These are phyloP conservation scores for Penicillium thymicola DNA, from an alignment of 2,329 filamentous ascomycete genomes.

Conservation along the genomic window DNA sequence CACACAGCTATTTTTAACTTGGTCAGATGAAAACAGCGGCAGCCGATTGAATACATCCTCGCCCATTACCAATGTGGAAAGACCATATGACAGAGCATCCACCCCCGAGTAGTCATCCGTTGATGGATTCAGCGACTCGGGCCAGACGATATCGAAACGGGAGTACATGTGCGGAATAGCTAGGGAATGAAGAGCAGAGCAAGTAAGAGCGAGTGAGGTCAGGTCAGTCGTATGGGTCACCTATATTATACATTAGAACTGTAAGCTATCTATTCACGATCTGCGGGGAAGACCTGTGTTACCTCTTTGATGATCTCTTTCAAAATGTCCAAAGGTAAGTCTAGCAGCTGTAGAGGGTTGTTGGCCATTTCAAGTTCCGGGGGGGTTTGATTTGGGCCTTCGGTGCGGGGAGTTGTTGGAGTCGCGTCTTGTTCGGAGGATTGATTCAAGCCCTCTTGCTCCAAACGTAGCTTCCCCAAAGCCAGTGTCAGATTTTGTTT, in stretches of 20 bases:
- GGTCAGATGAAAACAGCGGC: slow-evolving; percentile 34
- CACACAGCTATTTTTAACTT: slow-evolving; percentile 20
- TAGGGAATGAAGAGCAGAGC: slow-evolving; percentile 72
- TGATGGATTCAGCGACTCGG: slow-evolving; percentile 60
- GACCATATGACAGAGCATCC: slow-evolving; percentile 77
- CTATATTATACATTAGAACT: slow-evolving; percentile 42
- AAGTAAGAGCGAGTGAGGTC: slow-evolving; percentile 71
- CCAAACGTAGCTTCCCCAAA: slow-evolving; percentile 11
- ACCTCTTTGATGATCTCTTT: slow-evolving; percentile 78
- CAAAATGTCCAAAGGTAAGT: slow-evolving; percentile 74
- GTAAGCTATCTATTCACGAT: not conserved
- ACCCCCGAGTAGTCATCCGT: slow-evolving; percentile 68
- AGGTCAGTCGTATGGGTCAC: slow-evolving; percentile 79
- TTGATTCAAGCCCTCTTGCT: slow-evolving; percentile 7
- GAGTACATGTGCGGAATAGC: slow-evolving; percentile 78
- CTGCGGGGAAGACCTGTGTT: slow-evolving; percentile 11
- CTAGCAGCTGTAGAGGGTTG: slow-evolving; percentile 63
- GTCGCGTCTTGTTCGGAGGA: slow-evolving; percentile 10
- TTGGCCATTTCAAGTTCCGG: slow-evolving; percentile 25
- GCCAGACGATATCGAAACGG: slow-evolving; percentile 85
- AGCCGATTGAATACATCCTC: slow-evolving; percentile 58
- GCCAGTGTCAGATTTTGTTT: slow-evolving; percentile 8
- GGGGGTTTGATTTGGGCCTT: not conserved
- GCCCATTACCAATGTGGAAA: slow-evolving; percentile 75
- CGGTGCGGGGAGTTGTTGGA: slow-evolving; percentile 8